Percentiles rank a stretch among this genome's conserved stretches.
Evolutionary conservation across 768 basidiomycete genomes (phyloP).

Genomic region (Boletus fagicola): DNA sequence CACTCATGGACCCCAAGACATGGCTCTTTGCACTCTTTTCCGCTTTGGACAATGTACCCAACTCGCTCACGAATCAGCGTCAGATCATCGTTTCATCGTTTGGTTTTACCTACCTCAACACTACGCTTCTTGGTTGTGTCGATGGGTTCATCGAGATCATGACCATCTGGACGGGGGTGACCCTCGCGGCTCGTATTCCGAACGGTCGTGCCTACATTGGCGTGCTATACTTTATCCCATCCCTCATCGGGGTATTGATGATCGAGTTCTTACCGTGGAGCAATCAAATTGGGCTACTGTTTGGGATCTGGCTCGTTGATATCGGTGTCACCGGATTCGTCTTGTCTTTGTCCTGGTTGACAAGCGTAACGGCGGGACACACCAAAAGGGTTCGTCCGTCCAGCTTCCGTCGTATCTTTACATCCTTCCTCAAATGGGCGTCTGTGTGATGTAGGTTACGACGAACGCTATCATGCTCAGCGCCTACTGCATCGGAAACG

Average conservation of each 20-base stretch:
- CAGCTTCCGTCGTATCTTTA: not conserved
- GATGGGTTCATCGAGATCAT: slow-evolving; percentile 64
- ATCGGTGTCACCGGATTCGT: slow-evolving; percentile 59
- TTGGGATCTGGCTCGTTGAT: slow-evolving; percentile 39
- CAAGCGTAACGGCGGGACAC: slow-evolving; percentile 64
- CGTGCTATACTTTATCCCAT: slow-evolving; percentile 60
- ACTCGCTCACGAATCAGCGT: slow-evolving; percentile 64
- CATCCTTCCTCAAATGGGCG: not conserved
- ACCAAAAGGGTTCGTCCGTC: slow-evolving; percentile 62
- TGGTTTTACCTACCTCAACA: slow-evolving; percentile 62
- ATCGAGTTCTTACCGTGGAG: slow-evolving; percentile 64
- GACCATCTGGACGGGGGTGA: slow-evolving; percentile 67
- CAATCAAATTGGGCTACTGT: slow-evolving; percentile 64
- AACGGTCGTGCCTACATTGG: slow-evolving; percentile 65
- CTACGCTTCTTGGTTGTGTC: slow-evolving; percentile 68
- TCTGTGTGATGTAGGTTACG: slow-evolving; percentile 16
- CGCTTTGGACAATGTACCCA: slow-evolving; percentile 60
- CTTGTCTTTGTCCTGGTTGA: slow-evolving; percentile 62
- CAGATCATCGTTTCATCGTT: slow-evolving; percentile 64
- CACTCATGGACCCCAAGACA: slow-evolving; percentile 65
- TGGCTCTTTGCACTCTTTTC: slow-evolving; percentile 75
- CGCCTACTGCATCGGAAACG: slow-evolving; percentile 66
- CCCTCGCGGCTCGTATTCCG: slow-evolving; percentile 50
- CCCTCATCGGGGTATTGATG: slow-evolving; percentile 59
- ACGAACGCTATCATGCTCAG: slow-evolving; percentile 70